Base-by-base conservation (phyloP, 352 stramenopile genomes). In the Plasmopara viticola region DNA sequence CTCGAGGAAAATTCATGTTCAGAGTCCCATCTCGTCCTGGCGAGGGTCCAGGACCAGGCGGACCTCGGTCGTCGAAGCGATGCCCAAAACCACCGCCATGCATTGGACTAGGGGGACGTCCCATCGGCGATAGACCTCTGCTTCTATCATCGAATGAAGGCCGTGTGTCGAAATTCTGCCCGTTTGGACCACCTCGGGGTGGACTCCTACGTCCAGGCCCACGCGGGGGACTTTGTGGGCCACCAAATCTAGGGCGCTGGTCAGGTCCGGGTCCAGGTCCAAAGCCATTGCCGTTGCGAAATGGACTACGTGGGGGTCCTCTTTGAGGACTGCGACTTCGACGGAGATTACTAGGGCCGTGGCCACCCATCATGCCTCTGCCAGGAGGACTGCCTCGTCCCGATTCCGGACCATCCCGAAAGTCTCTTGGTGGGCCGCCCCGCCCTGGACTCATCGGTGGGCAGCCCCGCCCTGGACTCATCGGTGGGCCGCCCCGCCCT, bases 41-140 rank as follows among this genome's bases (percentile, higher is more conserved):
- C 31, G 31, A 59, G 2, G 35, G 43, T 2, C 58, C 37, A 44
- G 34, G 33, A 42, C 59, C 60, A 44, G 60, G 56, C 5, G 53
- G 62, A 9, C 70, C 58, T 46, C 60, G 66, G 43, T 66, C 56
- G 44, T 70, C 66, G 58, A 78, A 71, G 45, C 56, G 45, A 37
- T 48, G 60, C 12, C 40, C 53, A 53, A 61, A 65, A 15, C 54
- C 60, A 47, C 60, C 42, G 25, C 67, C 68, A 8, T 57, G 71
- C 31, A 57, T 56, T 20, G 67, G 70, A 13, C 63, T 75, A 14
- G 44, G 18, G 35, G 56, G 58, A 28, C 48, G 34, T n/a, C 50
- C 51, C 54, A 61, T 65, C 0, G 51, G 53, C 15, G 51, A 40
- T 15, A 46, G 44, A 5, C 61, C 56, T 38, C 60, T 66, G 25